phyloP scores from a whole-genome alignment of 495 filamentous ascomycete species.

The Chaetomidium leptoderma region DNA sequence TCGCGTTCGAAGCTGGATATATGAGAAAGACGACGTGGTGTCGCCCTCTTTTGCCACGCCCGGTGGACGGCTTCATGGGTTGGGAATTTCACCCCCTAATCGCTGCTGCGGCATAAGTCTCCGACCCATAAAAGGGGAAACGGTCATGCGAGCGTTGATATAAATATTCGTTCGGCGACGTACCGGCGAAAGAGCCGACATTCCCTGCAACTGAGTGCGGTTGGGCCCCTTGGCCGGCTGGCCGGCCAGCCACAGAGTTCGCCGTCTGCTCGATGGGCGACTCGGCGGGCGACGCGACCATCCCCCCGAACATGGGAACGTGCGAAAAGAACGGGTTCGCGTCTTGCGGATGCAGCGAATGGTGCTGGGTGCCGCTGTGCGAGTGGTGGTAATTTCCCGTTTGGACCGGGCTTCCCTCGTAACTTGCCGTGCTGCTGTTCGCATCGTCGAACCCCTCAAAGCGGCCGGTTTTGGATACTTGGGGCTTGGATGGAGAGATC shows the following conservation, averaged over 20 bases:
- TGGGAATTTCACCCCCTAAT: conserved; percentile 27
- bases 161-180: conserved; percentile 36
- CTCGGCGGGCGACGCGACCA: conserved; percentile 34
- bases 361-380: conserved; percentile 37
- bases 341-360: conserved; percentile 33
- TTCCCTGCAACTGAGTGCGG: conserved; percentile 28
- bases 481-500: conserved; percentile 35
- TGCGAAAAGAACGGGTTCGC: conserved; percentile 36
- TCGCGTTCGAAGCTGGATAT: neutral
- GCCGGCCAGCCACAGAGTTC: neutral
- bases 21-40: neutral
- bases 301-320: conserved; percentile 16
- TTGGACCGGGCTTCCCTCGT: conserved; percentile 36
- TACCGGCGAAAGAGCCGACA: conserved; percentile 36
- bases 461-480: conserved; percentile 25
- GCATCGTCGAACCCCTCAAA: conserved; percentile 31
- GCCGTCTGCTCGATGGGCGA: conserved; percentile 25
- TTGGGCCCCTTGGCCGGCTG: conserved; percentile 22
- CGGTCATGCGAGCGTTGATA: conserved; percentile 37
- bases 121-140: conserved; percentile 37
- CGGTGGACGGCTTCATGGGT: neutral
- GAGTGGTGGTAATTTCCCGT: conserved; percentile 32
- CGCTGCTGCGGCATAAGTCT: conserved; percentile 40
- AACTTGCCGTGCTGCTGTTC: conserved; percentile 35
- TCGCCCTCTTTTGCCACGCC: neutral